phyloP scores from a whole-genome alignment of 805 yeast genomes.

The Barnettozyma sucrosica region DNA sequence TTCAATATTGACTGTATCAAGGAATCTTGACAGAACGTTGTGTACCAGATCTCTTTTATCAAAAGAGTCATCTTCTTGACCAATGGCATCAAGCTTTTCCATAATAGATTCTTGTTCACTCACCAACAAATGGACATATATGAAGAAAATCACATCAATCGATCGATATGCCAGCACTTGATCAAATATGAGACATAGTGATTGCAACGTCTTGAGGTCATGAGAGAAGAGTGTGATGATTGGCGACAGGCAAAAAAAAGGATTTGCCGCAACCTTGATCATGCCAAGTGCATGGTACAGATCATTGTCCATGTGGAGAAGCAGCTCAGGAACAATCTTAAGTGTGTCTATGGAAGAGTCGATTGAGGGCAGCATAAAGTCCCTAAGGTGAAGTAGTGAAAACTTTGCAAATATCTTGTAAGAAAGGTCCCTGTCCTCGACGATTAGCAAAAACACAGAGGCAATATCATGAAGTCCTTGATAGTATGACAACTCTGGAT shows the following conservation, averaged over 20 bases:
- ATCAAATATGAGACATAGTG: constrained; percentile 63
- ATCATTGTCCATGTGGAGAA: constrained; percentile 42
- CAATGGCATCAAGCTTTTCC: constrained; percentile 17
- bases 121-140: constrained; percentile 54
- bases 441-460: constrained; percentile 53
- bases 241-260: constrained; percentile 69
- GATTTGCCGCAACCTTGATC: constrained; percentile 43
- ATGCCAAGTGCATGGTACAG: constrained; percentile 32
- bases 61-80: constrained; percentile 28
- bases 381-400: constrained; percentile 63
- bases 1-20: constrained; percentile 20
- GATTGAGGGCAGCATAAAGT: constrained; percentile 74
- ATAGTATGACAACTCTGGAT: constrained; percentile 67
- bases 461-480: constrained; percentile 94
- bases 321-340: constrained; percentile 55
- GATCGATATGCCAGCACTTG: constrained; percentile 52
- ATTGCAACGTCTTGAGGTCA: constrained; percentile 45
- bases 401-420: constrained; percentile 39
- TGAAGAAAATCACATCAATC: constrained; percentile 47
- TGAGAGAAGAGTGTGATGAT: constrained; percentile 77
- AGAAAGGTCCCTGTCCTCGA: constrained; percentile 32
- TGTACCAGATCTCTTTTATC: constrained; percentile 36
- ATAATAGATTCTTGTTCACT: constrained; percentile 40
- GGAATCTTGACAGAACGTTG: constrained; percentile 29
- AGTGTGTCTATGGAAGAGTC: constrained; percentile 63